phyloP scores from a whole-genome alignment of 2,329 filamentous ascomycete species.

The Leptographium lundbergii region DNA sequence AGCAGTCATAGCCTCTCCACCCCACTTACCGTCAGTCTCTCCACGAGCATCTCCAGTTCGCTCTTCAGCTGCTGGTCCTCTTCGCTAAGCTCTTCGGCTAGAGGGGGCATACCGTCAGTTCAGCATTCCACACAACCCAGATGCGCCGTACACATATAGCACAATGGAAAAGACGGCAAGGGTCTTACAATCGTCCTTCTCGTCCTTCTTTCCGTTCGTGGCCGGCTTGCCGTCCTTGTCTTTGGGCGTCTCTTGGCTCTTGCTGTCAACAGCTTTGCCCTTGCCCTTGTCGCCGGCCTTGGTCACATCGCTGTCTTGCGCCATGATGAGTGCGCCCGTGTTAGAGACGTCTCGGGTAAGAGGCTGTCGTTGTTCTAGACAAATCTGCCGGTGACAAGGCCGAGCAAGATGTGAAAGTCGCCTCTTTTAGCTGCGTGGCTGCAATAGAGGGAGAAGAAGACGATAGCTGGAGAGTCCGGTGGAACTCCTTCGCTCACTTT shows the following conservation, averaged over 20 bases:
- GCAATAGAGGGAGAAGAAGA: background rate
- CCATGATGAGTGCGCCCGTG: conserved; percentile 43
- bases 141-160: background rate
- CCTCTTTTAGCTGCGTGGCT: background rate
- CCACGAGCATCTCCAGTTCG: conserved; percentile 95
- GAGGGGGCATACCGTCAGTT: background rate
- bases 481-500: background rate
- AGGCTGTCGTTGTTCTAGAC: background rate
- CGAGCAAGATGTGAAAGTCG: background rate
- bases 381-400: background rate
- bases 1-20: background rate
- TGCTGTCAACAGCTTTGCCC: conserved; percentile 71
- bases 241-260: conserved; percentile 44
- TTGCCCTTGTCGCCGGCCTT: conserved; percentile 83
- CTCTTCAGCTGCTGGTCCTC: conserved; percentile 97
- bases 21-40: conserved; percentile 67
- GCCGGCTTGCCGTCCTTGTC: conserved; percentile 58
- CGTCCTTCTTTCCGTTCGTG: conserved; percentile 66
- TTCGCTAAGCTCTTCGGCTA: conserved; percentile 81
- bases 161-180: conserved; percentile 4
- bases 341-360: too few relatives aligned
- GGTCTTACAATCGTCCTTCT: conserved; percentile 37
- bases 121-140: background rate
- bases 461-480: background rate
- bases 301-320: conserved; percentile 81